These are phyloP conservation scores for Cryptococcus maquisensis DNA, from an alignment of 1,284 basidiomycete species.

Conservation along the genomic window DNA sequence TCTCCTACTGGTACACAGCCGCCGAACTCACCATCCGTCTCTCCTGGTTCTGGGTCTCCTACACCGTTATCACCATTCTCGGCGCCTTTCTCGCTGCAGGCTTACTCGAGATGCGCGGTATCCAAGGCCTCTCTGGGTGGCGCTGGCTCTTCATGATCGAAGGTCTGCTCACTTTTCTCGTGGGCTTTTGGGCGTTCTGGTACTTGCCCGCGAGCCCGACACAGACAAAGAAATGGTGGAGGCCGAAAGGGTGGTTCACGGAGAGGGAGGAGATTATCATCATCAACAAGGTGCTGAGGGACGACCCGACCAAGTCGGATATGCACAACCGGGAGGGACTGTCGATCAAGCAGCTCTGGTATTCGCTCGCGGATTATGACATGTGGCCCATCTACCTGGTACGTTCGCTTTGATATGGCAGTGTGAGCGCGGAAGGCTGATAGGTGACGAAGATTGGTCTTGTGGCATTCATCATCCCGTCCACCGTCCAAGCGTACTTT, in stretches of 20 bases:
- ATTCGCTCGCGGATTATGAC: conserved; percentile 49
- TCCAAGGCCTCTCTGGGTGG: conserved; percentile 36
- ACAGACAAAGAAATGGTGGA: conserved; percentile 34
- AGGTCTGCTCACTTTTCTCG: conserved; percentile 34
- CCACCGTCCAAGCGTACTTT: conserved; percentile 51
- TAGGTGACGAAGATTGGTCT: conserved; percentile 28
- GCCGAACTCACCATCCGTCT: conserved; percentile 46
- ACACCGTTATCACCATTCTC: conserved; percentile 24
- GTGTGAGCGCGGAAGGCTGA: too few relatives aligned
- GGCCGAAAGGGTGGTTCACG: conserved; percentile 47
- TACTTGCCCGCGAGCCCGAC: conserved; percentile 43
- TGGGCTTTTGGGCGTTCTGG: conserved; percentile 38
- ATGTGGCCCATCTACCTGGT: conserved; percentile 57
- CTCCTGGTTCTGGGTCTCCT: conserved; percentile 46
- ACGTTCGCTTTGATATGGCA: conserved; percentile 8
- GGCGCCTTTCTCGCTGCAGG: conserved; percentile 40
- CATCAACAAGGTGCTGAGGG: conserved; percentile 40
- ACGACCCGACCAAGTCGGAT: conserved; percentile 26
- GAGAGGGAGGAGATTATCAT: conserved; percentile 52
- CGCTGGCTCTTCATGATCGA: conserved; percentile 25
- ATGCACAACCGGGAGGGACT: conserved; percentile 72
- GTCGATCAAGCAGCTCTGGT: conserved; percentile 55
- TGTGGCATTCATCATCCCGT: conserved; percentile 26
- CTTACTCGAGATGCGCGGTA: conserved; percentile 39
- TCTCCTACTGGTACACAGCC: conserved; percentile 1